These are phyloP conservation scores for Trifolium fragiferum DNA, from an alignment of 306 rosid genomes.

Conservation along the genomic window DNA sequence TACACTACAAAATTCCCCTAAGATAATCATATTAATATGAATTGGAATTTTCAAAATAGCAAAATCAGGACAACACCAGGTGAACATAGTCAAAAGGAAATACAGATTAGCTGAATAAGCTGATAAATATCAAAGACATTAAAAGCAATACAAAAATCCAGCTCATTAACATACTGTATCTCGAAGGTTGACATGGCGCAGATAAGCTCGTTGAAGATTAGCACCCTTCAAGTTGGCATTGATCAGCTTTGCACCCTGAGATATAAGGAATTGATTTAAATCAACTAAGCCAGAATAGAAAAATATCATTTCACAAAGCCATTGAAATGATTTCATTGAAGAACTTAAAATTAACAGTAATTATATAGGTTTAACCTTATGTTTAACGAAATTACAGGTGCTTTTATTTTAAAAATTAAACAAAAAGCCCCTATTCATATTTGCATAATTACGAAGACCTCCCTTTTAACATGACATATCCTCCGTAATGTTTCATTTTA, in stretches of 20 bases:
- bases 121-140: constrained; percentile 17
- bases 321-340: not conserved
- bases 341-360: constrained; percentile 2
- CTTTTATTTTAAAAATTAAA: not conserved
- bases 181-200: constrained; percentile 77
- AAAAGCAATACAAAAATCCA: not conserved
- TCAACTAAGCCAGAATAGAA: constrained; percentile 4
- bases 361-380: not conserved
- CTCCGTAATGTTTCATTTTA: not conserved
- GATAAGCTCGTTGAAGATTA: constrained; percentile 91
- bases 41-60: constrained; percentile 12
- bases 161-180: constrained; percentile 64
- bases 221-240: constrained; percentile 84
- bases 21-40: constrained; percentile 9
- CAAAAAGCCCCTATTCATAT: not conserved
- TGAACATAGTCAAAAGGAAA: constrained; percentile 14
- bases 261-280: constrained; percentile 33
- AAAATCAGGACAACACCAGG: constrained; percentile 1
- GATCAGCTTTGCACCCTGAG: constrained; percentile 84
- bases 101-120: not conserved
- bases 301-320: constrained; percentile 2
- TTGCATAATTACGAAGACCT: not conserved
- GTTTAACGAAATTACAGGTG: not conserved
- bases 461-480: not conserved
- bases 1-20: constrained; percentile 6